Base-by-base conservation (phyloP, 129 eudicot genomes). In the Ambrosia artemisiifolia region DNA sequence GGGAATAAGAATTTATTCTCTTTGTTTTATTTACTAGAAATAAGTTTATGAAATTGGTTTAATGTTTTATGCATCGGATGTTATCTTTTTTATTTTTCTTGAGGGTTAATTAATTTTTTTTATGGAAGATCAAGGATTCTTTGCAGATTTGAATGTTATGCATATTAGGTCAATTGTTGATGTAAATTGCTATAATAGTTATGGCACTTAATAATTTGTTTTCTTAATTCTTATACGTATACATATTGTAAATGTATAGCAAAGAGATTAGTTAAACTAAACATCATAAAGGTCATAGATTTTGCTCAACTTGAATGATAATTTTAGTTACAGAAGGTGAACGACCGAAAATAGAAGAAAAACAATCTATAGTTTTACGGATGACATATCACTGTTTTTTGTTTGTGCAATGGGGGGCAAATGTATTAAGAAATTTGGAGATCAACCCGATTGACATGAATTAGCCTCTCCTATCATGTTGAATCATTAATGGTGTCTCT, bases 401-500 rank as follows among this genome's bases (percentile, higher is more conserved):
- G 63, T 12, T 62, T 74, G 51, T 51, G 55, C 88, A 80, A 88
- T 69, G 80, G 71, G 68, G 60, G 69, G 60, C 40, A 10, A 44
- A 11, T 33, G 34, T 65, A 54, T 12, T 84, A 78, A 66, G 56
- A 50, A 34, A 43, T 62, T 63, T 2, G 78, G 69, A 43, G 71
- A 71, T 49, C 34, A 66, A 63, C 70, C 10, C 18, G 60, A 24
- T 64, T 73, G 65, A 69, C 46, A 38, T 55, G 50, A 57, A 43
- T 46, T 75, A 76, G 40, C 47, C 80, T 48, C 78, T 73, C 54
- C 49, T 40, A 57, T 24, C 16, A 69, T 53, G 62, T 65, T 80
- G 76, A 77, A 55, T 48, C 65, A 64, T 18, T 49, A n/a, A n/a
- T 43, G 70, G 84, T 33, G 79, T 47, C 42, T 74, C 65, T 83